Conservation (phyloP, 306 rosid species). For the Medicago lupulina region DNA sequence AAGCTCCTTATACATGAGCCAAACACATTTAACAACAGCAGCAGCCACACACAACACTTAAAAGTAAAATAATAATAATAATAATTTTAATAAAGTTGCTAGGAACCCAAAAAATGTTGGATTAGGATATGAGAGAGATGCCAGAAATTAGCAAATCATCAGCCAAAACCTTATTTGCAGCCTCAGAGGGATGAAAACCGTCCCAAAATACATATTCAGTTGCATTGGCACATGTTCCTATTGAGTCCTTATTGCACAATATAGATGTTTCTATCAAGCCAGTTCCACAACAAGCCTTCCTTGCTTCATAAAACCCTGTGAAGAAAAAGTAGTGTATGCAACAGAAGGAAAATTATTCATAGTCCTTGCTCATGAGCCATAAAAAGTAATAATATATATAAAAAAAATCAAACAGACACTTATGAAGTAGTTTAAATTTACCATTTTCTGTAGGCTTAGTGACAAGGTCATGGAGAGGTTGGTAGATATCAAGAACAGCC, state of each 20-base stretch:
- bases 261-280: constrained; percentile 74
- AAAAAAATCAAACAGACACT: background rate
- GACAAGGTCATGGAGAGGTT: constrained; percentile 67
- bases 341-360: constrained; percentile 7
- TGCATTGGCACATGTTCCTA: constrained; percentile 83
- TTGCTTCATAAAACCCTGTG: constrained; percentile 76
- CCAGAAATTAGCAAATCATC: constrained; percentile 53
- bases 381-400: background rate
- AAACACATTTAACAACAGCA: constrained; percentile 30
- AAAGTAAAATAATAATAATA: background rate
- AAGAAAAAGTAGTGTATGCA: background rate
- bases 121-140: constrained; percentile 65
- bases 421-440: constrained; percentile 29
- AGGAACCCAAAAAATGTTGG: background rate
- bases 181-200: constrained; percentile 85
- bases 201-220: constrained; percentile 88
- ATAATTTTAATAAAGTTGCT: background rate
- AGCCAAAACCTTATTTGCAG: constrained; percentile 70
- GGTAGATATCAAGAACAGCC: constrained; percentile 68
- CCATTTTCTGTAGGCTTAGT: constrained; percentile 70
- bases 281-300: constrained; percentile 85
- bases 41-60: constrained; percentile 22
- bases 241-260: constrained; percentile 67
- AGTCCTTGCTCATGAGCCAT: constrained; percentile 1
- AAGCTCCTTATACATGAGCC: constrained; percentile 27